Evolutionary conservation across 306 rosid species (phyloP).

Genomic region (Psophocarpus tetragonolobus): DNA sequence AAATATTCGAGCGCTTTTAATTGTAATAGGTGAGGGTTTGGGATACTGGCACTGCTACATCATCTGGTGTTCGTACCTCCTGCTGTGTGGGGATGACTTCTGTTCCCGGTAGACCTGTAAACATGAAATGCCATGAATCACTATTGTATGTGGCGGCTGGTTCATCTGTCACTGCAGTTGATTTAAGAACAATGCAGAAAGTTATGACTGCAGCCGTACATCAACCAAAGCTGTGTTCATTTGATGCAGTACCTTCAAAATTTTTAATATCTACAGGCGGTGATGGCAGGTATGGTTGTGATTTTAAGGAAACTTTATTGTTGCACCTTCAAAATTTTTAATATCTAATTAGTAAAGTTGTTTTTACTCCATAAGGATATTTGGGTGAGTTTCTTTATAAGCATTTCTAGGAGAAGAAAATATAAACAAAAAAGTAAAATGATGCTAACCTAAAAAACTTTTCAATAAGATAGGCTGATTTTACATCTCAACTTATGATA

Average conservation of each 20-base stretch:
- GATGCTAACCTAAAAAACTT: too few relatives aligned
- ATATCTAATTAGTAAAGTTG: constrained; percentile 2
- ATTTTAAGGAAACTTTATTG: not conserved
- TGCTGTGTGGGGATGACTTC: constrained; percentile 82
- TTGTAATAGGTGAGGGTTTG: constrained; percentile 73
- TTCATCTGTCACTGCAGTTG: constrained; percentile 65
- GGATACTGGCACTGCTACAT: constrained; percentile 53
- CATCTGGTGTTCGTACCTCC: constrained; percentile 66
- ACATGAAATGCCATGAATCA: constrained; percentile 79
- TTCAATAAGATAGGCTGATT: too few relatives aligned
- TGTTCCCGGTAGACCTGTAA: constrained; percentile 57
- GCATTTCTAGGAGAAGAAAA: too few relatives aligned
- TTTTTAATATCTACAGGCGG: constrained; percentile 71
- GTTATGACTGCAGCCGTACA: constrained; percentile 57
- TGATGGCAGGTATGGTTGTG: constrained; percentile 56
- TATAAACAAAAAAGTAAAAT: too few relatives aligned
- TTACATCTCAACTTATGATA: too few relatives aligned
- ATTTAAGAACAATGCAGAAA: constrained; percentile 82
- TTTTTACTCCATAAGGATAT: constrained; percentile 8
- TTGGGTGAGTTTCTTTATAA: too few relatives aligned
- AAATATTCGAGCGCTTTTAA: constrained; percentile 23
- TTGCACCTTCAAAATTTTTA: too few relatives aligned
- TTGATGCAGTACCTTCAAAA: constrained; percentile 65
- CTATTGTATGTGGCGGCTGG: constrained; percentile 71
- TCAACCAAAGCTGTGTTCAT: constrained; percentile 55